These are phyloP conservation scores for Penicillium coprophilum DNA, from an alignment of 495 filamentous ascomycete genomes.

Conservation along the genomic window DNA sequence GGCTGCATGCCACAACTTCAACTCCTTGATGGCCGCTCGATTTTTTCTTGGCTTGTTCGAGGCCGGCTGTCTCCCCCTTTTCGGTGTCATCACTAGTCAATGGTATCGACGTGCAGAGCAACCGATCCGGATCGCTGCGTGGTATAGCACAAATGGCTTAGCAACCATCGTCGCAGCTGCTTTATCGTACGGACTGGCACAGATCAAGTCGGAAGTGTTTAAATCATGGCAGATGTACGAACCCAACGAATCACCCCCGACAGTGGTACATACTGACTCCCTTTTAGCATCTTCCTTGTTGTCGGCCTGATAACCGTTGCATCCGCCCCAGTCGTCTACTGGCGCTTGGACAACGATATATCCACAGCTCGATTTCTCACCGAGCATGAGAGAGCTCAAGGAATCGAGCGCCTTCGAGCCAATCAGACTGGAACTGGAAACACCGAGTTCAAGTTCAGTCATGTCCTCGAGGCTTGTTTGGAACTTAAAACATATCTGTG, in stretches of 20 bases:
- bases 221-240: constrained; percentile 62
- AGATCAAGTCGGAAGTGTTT: constrained; percentile 51
- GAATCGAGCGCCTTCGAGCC: constrained; percentile 59
- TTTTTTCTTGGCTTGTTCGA: constrained; percentile 53
- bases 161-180: constrained; percentile 50
- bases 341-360: constrained; percentile 49
- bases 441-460: constrained; percentile 47
- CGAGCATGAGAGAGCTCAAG: constrained; percentile 57
- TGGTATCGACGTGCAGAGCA: constrained; percentile 54
- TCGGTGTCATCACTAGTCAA: constrained; percentile 50
- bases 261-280: background rate
- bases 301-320: constrained; percentile 50
- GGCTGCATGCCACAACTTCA: constrained; percentile 46
- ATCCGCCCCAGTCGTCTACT: constrained; percentile 44
- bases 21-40: constrained; percentile 44
- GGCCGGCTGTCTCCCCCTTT: constrained; percentile 59
- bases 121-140: constrained; percentile 48
- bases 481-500: constrained; percentile 53
- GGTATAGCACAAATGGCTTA: constrained; percentile 51
- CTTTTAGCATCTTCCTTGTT: constrained; percentile 43
- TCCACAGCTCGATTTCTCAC: constrained; percentile 58
- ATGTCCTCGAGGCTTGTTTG: constrained; percentile 45
- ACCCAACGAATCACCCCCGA: background rate
- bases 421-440: constrained; percentile 61
- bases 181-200: constrained; percentile 52